A percentile compares a stretch with the other conserved stretches of the same genome.
Conservation (phyloP, 345 rosid genomes). For the Populus davidiana region DNA sequence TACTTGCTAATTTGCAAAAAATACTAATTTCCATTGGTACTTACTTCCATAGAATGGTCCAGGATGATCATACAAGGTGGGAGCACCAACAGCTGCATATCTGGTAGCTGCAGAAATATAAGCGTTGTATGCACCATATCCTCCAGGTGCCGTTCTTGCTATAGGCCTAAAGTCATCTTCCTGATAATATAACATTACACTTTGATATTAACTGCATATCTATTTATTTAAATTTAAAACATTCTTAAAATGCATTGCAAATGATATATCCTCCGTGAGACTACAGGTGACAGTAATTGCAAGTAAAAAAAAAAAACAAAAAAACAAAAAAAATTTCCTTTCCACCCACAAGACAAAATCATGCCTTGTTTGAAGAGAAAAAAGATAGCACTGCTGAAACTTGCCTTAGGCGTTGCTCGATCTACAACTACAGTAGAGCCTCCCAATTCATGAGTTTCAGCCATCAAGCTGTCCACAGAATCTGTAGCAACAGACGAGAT, state of each 20-base stretch:
- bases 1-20: background rate
- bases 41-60: conserved; percentile 79
- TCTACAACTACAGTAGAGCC: conserved; percentile 89
- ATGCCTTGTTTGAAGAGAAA: background rate
- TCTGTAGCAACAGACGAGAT: conserved; percentile 37
- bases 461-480: conserved; percentile 88
- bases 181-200: conserved; percentile 29
- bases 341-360: conserved; percentile 4
- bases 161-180: conserved; percentile 83
- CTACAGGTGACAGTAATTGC: background rate
- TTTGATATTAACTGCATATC: conserved; percentile 2
- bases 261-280: background rate
- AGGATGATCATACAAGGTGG: conserved; percentile 88
- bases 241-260: background rate
- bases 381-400: conserved; percentile 11
- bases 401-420: conserved; percentile 91
- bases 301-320: background rate
- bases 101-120: conserved; percentile 94
- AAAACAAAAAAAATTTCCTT: background rate
- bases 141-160: conserved; percentile 63
- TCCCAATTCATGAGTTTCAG: conserved; percentile 87
- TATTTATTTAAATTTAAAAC: background rate
- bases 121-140: conserved; percentile 99
- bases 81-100: conserved; percentile 93
- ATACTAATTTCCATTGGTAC: conserved; percentile 15